Evolutionary conservation across 805 yeast species (phyloP).

Genomic region (Jamesozyma rosinii): DNA sequence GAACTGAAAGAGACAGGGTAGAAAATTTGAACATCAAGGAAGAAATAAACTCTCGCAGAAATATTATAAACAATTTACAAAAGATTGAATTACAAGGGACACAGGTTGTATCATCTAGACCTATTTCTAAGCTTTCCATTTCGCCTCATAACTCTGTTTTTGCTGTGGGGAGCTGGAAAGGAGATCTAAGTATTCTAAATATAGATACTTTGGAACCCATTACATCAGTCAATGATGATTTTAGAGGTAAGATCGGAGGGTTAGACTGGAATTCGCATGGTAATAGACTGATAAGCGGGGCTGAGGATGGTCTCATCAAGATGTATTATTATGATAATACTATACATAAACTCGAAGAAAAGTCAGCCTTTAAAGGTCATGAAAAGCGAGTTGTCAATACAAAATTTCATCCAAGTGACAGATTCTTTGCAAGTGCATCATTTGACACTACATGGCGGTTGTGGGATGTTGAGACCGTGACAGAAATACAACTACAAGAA

Average conservation of each 20-base stretch:
- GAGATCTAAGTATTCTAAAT: conserved; percentile 48
- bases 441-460: conserved; percentile 81
- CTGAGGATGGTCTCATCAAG: conserved; percentile 37
- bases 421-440: conserved; percentile 58
- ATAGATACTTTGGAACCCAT: conserved; percentile 30
- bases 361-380: conserved; percentile 35
- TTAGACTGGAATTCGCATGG: conserved; percentile 50
- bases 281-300: conserved; percentile 34
- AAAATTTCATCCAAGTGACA: conserved; percentile 56
- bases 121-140: conserved; percentile 51
- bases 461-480: conserved; percentile 57
- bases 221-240: conserved; percentile 12
- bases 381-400: conserved; percentile 50
- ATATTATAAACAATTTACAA: conserved; percentile 29
- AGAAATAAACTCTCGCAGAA: conserved; percentile 41
- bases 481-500: conserved; percentile 60
- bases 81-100: conserved; percentile 48
- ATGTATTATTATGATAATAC: conserved; percentile 28
- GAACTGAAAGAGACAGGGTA: conserved; percentile 26
- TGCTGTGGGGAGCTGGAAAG: conserved; percentile 81
- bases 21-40: conserved; percentile 33
- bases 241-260: conserved; percentile 61
- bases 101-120: conserved; percentile 60
- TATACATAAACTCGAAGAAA: conserved; percentile 11
- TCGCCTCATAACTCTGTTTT: conserved; percentile 29